Percentiles rank a stretch among this genome's conserved stretches.
Evolutionary conservation across 2,329 filamentous ascomycete genomes (phyloP).

Genomic region (Beauveria bassiana): DNA sequence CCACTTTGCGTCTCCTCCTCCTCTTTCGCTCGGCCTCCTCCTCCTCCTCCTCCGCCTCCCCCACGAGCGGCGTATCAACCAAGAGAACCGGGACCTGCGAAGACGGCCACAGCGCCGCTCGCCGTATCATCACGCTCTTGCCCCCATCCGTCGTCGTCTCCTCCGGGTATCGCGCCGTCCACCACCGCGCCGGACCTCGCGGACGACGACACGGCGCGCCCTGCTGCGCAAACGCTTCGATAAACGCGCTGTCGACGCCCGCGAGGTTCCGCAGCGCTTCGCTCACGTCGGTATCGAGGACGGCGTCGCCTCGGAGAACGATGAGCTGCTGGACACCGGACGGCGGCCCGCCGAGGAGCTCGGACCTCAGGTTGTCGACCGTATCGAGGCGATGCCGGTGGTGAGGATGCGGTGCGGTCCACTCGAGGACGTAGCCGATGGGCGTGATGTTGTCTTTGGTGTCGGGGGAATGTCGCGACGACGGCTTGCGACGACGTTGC

Average conservation of each 20-base stretch:
- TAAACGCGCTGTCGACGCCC: slow-evolving; percentile 9
- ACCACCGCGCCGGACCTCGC: slow-evolving; percentile 4
- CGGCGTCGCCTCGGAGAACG: neutral
- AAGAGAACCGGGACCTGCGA: neutral
- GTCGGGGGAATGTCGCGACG: neutral
- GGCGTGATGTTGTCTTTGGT: slow-evolving; percentile 7
- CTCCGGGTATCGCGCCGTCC: slow-evolving; percentile 14
- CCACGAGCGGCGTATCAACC: neutral
- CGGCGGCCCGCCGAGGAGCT: slow-evolving; percentile 7
- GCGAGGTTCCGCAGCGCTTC: slow-evolving; percentile 5
- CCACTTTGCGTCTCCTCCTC: neutral
- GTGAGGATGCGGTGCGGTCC: slow-evolving; percentile 7
- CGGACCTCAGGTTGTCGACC: slow-evolving; percentile 12
- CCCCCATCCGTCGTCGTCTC: neutral
- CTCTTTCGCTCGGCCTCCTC: neutral
- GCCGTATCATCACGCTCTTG: neutral
- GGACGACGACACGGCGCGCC: slow-evolving; percentile 3
- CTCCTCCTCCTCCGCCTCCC: neutral
- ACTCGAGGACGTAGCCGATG: slow-evolving; percentile 15
- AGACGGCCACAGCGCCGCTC: slow-evolving; percentile 1
- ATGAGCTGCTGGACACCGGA: slow-evolving; percentile 6
- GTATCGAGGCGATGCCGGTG: slow-evolving; percentile 11
- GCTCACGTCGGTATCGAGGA: neutral
- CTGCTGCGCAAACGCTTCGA: slow-evolving; percentile 7
- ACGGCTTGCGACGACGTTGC: slow-evolving; percentile 1